Percentiles rank a stretch among this genome's conserved stretches.
Evolutionary conservation across 2,329 filamentous ascomycete genomes (phyloP).

Genomic region (Ambrosiella xylebori): DNA sequence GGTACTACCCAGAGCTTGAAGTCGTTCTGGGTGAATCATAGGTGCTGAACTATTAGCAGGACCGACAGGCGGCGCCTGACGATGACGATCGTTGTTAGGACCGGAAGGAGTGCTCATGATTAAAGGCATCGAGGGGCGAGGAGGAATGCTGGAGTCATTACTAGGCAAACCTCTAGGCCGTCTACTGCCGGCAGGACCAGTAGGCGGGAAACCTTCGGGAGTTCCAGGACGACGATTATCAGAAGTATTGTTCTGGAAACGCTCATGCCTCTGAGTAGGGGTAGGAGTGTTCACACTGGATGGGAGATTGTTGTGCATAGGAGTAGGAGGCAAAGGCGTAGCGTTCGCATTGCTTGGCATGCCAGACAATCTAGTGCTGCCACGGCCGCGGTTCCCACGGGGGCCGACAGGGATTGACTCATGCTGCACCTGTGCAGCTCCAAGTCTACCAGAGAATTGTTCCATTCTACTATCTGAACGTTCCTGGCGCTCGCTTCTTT

Average conservation of each 20-base stretch:
- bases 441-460: conserved; percentile 15
- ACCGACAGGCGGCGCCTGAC: neutral
- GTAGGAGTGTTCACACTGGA: neutral
- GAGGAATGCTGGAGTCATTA: neutral
- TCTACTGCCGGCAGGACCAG: conserved; percentile 4
- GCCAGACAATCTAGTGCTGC: neutral
- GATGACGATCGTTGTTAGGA: conserved; percentile 8
- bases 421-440: neutral
- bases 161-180: conserved; percentile 2
- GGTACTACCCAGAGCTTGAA: neutral
- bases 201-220: conserved; percentile 1
- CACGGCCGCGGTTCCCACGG: conserved; percentile 13
- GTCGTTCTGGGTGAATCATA: conserved; percentile 9
- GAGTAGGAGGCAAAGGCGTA: neutral
- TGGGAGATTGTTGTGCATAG: neutral
- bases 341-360: neutral
- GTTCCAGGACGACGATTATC: conserved; percentile 1
- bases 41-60: neutral
- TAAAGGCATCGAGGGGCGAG: neutral
- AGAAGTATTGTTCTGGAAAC: conserved; percentile 1
- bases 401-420: conserved; percentile 17
- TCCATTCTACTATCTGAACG: conserved; percentile 31
- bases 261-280: conserved; percentile 6
- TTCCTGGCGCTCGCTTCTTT: conserved; percentile 3
- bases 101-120: neutral